Evolutionary conservation across 345 rosid genomes (phyloP).

Genomic region (Eutrema japonicum): DNA sequence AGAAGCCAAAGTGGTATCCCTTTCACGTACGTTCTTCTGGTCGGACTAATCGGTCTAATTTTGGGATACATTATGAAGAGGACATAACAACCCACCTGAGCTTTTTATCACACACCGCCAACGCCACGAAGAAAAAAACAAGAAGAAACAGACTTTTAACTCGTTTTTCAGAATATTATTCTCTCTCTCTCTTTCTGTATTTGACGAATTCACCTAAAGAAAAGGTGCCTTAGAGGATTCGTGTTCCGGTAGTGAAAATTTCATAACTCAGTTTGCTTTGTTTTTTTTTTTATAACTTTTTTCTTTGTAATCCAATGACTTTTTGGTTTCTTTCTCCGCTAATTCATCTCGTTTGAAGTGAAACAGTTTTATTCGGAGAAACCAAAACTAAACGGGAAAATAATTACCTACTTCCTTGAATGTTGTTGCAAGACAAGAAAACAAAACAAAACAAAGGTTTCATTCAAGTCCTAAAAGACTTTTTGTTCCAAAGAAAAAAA

Average conservation of each 20-base stretch:
- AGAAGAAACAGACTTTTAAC: slow-evolving; percentile 25
- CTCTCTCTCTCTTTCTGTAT: slow-evolving; percentile 5
- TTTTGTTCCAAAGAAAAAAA: too few species aligned
- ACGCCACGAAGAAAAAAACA: slow-evolving; percentile 15
- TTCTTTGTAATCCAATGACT: slow-evolving; percentile 29
- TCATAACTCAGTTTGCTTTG: slow-evolving; percentile 37
- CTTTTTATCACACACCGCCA: background rate
- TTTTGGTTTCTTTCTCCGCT: slow-evolving; percentile 31
- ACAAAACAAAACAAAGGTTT: too few species aligned
- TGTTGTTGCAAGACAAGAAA: too few species aligned
- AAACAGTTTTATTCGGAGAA: background rate
- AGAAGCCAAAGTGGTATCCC: slow-evolving; percentile 50
- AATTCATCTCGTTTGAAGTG: background rate
- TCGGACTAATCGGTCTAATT: slow-evolving; percentile 73
- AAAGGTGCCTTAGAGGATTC: slow-evolving; percentile 35
- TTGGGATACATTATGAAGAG: slow-evolving; percentile 80
- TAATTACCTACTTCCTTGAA: too few species aligned
- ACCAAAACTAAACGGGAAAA: background rate
- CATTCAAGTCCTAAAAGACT: too few species aligned
- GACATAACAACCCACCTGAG: slow-evolving; percentile 46
- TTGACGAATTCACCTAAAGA: slow-evolving; percentile 33
- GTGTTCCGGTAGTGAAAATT: slow-evolving; percentile 21
- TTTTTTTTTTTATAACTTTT: background rate
- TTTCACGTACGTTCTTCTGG: slow-evolving; percentile 55
- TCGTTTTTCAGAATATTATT: slow-evolving; percentile 17